Evolutionary conservation across 257 asterid genomes (phyloP).

Genomic region (Misopates orontium): DNA sequence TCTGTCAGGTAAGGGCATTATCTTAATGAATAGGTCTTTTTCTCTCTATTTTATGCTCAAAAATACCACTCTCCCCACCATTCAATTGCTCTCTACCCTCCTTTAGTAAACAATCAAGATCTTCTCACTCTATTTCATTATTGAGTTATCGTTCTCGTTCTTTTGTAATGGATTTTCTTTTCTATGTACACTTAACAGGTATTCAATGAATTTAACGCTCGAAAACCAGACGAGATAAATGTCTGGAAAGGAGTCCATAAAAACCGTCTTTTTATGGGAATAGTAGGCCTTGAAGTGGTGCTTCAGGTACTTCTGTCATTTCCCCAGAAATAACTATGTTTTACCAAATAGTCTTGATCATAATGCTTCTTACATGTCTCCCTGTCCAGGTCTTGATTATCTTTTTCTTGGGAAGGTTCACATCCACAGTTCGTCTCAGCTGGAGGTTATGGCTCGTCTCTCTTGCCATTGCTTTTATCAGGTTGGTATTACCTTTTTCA

Average conservation of each 20-base stretch:
- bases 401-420: constrained; percentile 76
- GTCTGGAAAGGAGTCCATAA: constrained; percentile 71
- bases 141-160: not conserved
- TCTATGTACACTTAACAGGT: constrained; percentile 40
- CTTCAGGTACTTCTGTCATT: constrained; percentile 66
- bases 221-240: constrained; percentile 87
- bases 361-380: constrained; percentile 5
- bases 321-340: not conserved
- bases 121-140: not conserved
- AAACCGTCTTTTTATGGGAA: constrained; percentile 75
- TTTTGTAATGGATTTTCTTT: not conserved
- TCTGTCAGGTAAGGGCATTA: constrained; percentile 65
- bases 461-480: constrained; percentile 61
- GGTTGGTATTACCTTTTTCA: constrained; percentile 43
- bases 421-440: constrained; percentile 68
- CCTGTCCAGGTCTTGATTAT: constrained; percentile 66
- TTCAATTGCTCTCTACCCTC: too few species aligned
- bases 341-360: not conserved
- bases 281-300: constrained; percentile 59
- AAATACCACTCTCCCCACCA: too few species aligned
- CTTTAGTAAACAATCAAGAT: not conserved
- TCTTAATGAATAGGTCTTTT: not conserved
- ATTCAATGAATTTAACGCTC: constrained; percentile 86
- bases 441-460: constrained; percentile 94
- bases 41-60: not conserved